Base-by-base conservation (phyloP, 768 basidiomycete genomes). In the Lactarius evosmus region DNA sequence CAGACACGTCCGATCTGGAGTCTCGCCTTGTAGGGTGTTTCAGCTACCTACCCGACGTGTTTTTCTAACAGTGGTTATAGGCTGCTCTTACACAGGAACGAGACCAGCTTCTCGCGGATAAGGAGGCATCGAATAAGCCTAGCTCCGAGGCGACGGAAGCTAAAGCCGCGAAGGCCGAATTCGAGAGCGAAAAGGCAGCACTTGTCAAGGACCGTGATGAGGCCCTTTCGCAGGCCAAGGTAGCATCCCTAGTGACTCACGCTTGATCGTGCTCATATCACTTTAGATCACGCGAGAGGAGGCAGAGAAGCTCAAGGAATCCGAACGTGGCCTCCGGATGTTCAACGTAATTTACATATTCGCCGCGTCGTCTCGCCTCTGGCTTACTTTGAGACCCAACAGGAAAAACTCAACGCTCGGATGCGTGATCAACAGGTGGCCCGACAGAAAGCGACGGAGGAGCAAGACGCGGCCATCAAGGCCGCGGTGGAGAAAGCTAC, bases 181-280 rank as follows among this genome's bases (percentile, higher is more conserved):
- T 83, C 82, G 86, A 89, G 61, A 69, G 76, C 1, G 87, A 90
- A 70, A 89, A 85, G 68, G 78, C 74, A 0, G 80, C 83, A 58
- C 76, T 92, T 0, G 60, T 79, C 38, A 83, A 83, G 67, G 78
- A 79, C 30, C 84, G 85, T 7, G 86, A 82, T 62, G 83, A 86
- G n/a, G 85, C 85, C 3, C 63, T 82, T 7, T 76, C 81, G 12
- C 82, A 83, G 58, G 74, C 81, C n/a, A 83, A 84, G 76, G 90
- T 87, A 72, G 17, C 17, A 1, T 14, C n/a, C n/a, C 44, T 36
- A 44, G 40, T 16, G 29, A 36, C 5, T 62, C 27, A 36, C 11
- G 34, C 27, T 32, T 40, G 41, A 65, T 27, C 9, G 2, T 30
- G 4, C 38, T 53, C 33, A 58, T 17, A 14, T 17, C 12, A 22